Evolutionary conservation across 2,329 filamentous ascomycete genomes (phyloP), one percentile per base, ranked within the genome.

Genomic region (Chaetomiaceae sp.): DNA sequence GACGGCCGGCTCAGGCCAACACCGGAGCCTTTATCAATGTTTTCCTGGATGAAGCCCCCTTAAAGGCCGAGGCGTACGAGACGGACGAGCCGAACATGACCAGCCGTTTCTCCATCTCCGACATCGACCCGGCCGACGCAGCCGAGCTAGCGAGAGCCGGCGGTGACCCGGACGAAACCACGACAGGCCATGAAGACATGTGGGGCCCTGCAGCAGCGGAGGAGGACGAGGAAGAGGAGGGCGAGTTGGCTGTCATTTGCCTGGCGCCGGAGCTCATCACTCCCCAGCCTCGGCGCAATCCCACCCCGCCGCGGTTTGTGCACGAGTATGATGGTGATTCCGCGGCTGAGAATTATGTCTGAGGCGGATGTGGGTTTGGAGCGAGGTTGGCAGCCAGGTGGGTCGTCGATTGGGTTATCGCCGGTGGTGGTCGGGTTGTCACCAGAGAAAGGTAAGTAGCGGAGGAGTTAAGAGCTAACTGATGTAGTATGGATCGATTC

Each of bases 31-130:
- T 47, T 25, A 23, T 22, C 7, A n/a, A 14, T 11, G 12, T 17
- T 14, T 9, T 7, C 9, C 17, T 49, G 19, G 11, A 22, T 31
- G 22, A 37, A n/a, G 20, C 8, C n/a, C 19, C 20, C 4, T 4
- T 7, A 17, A 17, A 17, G 8, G 14, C 5, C 9, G 17, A n/a
- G 25, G 6, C 7, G 9, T 9, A 40, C 11, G 29, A 37, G 4
- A 22, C 19, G 44, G 11, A 17, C 6, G 33, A 53, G 12, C 23
- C 39, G 2, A 54, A 40, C 33, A 39, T 48, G 33, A 44, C 23
- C 33, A 54, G 52, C 36, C 46, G 15, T 12, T 50, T 54, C 27
- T 54, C 47, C 40, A 23, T 54, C 5, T 50, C 52, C 1, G 23
- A 29, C 14, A 27, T 34, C 4, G 52, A 40, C 22, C 22, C 34